These are phyloP conservation scores for Yarrowia hollandica DNA, from an alignment of 805 yeast species.

Conservation along the genomic window DNA sequence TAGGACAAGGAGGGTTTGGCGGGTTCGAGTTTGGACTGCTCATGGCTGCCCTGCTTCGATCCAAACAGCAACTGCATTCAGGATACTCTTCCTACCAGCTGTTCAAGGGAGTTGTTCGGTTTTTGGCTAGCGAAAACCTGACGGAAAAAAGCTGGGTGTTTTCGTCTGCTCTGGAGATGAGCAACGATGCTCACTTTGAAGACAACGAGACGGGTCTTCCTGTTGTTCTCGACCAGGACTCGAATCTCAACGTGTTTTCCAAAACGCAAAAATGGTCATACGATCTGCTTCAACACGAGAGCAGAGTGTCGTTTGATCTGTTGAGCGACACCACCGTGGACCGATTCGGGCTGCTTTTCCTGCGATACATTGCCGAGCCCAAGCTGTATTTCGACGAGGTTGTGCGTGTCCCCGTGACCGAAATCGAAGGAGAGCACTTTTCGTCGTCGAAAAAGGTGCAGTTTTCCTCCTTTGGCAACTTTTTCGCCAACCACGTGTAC, in stretches of 20 bases:
- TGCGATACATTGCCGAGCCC: conserved; percentile 54
- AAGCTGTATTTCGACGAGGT: conserved; percentile 63
- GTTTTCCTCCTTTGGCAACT: conserved; percentile 68
- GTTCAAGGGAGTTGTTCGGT: conserved; percentile 83
- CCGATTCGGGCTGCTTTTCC: conserved; percentile 74
- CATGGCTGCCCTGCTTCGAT: conserved; percentile 73
- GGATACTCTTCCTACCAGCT: conserved; percentile 94
- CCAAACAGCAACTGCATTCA: conserved; percentile 72
- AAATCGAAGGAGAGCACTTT: conserved; percentile 42
- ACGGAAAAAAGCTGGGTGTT: conserved; percentile 37
- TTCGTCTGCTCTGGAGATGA: conserved; percentile 30
- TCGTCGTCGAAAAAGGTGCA: conserved; percentile 72
- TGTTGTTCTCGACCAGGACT: conserved; percentile 32
- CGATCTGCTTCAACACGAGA: conserved; percentile 59
- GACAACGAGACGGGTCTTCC: neutral
- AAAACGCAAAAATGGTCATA: conserved; percentile 75
- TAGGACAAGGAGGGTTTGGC: conserved; percentile 81
- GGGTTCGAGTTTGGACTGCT: conserved; percentile 83
- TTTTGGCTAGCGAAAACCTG: conserved; percentile 77
- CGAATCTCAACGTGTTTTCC: conserved; percentile 75
- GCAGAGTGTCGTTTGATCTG: conserved; percentile 63
- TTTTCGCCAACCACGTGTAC: conserved; percentile 59
- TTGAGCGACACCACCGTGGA: conserved; percentile 80
- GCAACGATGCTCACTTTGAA: conserved; percentile 24
- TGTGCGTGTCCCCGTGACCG: conserved; percentile 52